Conservation (phyloP, 768 basidiomycete species). For the Phlegmacium glaucopus region DNA sequence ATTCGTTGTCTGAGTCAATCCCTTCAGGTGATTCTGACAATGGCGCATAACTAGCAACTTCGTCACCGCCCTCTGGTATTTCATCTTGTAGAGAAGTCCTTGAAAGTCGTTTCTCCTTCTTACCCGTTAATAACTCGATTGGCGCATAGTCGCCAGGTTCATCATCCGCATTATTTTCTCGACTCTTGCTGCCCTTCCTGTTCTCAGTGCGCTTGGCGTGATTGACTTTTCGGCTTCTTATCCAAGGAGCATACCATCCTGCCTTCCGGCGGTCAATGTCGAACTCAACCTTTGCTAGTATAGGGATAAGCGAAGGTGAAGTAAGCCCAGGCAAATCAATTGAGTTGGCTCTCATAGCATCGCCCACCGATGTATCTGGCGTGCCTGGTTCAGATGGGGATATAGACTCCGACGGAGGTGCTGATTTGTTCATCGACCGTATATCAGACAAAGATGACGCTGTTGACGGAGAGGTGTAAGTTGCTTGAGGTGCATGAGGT, state of each 20-base stretch:
- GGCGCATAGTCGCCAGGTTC: conserved; percentile 31
- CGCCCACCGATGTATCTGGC: conserved; percentile 48
- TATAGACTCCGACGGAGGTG: conserved; percentile 40
- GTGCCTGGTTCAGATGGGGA: conserved; percentile 46
- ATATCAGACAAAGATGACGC: conserved; percentile 52
- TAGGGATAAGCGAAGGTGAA: conserved; percentile 66
- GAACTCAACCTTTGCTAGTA: conserved; percentile 94
- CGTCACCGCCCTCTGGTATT: conserved; percentile 11
- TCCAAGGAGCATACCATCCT: conserved; percentile 85
- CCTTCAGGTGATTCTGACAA: conserved; percentile 35
- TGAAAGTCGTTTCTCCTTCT: conserved; percentile 33
- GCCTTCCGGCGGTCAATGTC: conserved; percentile 83
- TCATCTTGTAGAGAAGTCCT: conserved; percentile 18
- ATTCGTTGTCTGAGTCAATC: conserved; percentile 29
- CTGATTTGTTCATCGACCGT: conserved; percentile 45
- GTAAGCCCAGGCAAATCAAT: conserved; percentile 65
- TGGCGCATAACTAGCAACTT: conserved; percentile 31
- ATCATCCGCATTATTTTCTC: conserved; percentile 17
- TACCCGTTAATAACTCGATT: conserved; percentile 50
- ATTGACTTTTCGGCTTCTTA: conserved; percentile 59
- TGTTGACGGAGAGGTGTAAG: conserved; percentile 47
- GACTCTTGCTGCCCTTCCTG: conserved; percentile 29
- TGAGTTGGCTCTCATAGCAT: conserved; percentile 39
- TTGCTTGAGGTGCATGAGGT: conserved; percentile 26
- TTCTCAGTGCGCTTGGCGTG: conserved; percentile 57